These are phyloP conservation scores for Hymenoscyphus scutula DNA, from an alignment of 2,329 filamentous ascomycete species.

Conservation along the genomic window DNA sequence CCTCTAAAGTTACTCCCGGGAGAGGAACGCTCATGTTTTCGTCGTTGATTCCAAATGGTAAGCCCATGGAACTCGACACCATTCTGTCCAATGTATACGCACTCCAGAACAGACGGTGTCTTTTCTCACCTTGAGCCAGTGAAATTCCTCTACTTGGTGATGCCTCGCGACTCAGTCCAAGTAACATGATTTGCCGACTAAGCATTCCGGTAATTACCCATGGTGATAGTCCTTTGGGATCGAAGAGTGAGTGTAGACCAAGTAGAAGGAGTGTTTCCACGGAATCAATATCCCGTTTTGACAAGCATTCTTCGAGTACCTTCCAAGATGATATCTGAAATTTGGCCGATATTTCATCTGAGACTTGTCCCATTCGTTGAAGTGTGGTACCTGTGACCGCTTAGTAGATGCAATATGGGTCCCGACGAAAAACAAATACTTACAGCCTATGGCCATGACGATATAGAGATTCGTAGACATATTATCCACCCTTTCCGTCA, in stretches of 20 bases:
- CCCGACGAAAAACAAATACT: neutral
- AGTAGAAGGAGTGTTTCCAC: neutral
- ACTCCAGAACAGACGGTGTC: conserved; percentile 3
- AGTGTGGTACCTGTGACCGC: neutral
- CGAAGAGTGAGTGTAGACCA: conserved; percentile 4
- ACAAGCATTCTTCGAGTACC: conserved; percentile 3
- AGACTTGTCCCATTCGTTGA: conserved; percentile 4
- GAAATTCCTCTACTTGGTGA: neutral
- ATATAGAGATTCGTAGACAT: conserved; percentile 3
- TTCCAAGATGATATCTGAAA: neutral
- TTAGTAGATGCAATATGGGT: too few species aligned
- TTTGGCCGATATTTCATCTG: neutral
- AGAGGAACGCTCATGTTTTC: conserved; percentile 6
- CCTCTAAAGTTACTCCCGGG: neutral
- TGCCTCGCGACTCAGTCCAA: neutral
- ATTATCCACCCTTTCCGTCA: neutral
- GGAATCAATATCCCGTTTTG: conserved; percentile 1
- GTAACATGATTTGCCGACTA: neutral
- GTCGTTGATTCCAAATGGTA: conserved; percentile 6
- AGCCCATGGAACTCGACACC: neutral
- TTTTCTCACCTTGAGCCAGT: neutral
- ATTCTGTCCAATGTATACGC: neutral
- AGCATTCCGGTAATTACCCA: neutral
- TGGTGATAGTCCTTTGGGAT: neutral
- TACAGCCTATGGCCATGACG: conserved; percentile 4